Base-by-base conservation (phyloP, 768 basidiomycete genomes). In the Guyanaporus albipodus region DNA sequence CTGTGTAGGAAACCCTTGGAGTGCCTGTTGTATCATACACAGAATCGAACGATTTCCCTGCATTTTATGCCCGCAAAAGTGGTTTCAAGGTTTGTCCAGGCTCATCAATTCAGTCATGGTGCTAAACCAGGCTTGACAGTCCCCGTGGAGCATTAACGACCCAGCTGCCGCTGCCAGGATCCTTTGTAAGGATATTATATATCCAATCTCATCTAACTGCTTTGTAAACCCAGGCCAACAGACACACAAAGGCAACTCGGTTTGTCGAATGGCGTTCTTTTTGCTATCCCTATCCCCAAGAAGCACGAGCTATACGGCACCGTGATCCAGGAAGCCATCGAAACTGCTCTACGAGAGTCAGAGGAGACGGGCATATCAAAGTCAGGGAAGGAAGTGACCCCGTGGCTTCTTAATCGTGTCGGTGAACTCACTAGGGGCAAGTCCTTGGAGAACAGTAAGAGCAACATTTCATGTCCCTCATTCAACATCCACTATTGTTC, bases 211-310 rank as follows among this genome's bases (percentile, higher is more conserved):
- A 9, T 38, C 47, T 17, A 28, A 35, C 37, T 39, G 14, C 42
- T 27, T 40, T 8, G 31, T 54, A 14, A 52, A 36, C 17, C 6
- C 38, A 8, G 19, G 7, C 19, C 22, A 27, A 23, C 48, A 95
- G 93, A 83, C 58, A 70, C 78, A 2, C 85, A 89, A 53, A 69
- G 72, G 56, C 77, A 84, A 51, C 71, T 98, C 0, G 80, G 82
- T 3, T 76, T 91, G 67, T 70, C 78, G 3, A 85, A 87, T 42
- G 89, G 92, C 15, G 82, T 79, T 6, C 63, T 98, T 15, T 82
- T 99, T 51, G 92, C 83, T 8, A 88, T 87, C 6, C 96, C 96
- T 18, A 96, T 98, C 43, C 96, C 94, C 1, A 76, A 79, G 44
- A 70, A 80, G 48, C 83, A 85, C 56, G 80, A 91, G 57, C 70